A percentile compares a stretch with the other conserved stretches of the same genome.
These are phyloP conservation scores for Albizia julibrissin DNA, from an alignment of 306 rosid species.

Conservation along the genomic window DNA sequence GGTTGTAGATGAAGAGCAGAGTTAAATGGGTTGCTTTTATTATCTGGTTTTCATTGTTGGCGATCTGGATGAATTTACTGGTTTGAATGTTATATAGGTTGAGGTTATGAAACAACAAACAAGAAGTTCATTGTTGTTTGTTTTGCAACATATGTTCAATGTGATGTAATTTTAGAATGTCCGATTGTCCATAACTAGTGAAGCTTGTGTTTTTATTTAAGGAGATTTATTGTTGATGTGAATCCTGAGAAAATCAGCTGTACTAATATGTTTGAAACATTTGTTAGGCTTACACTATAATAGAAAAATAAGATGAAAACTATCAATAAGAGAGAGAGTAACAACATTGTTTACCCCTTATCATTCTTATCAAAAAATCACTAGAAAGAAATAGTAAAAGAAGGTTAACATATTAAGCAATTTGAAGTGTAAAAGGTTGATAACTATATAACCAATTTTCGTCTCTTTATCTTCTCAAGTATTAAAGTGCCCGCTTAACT, in stretches of 20 bases:
- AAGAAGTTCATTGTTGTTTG: background rate
- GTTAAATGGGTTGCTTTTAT: slow-evolving; percentile 34
- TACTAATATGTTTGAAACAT: background rate
- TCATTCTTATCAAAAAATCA: background rate
- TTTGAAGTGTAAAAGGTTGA: background rate
- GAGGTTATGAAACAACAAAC: slow-evolving; percentile 9
- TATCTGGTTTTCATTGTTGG: slow-evolving; percentile 26
- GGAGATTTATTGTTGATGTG: background rate
- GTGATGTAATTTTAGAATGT: background rate
- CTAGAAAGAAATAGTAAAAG: background rate
- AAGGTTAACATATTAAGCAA: background rate
- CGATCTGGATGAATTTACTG: background rate
- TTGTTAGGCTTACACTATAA: background rate
- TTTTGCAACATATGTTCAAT: background rate
- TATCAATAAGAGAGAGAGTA: background rate
- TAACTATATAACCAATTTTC: background rate
- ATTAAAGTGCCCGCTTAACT: background rate
- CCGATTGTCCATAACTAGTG: background rate
- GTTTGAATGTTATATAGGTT: background rate
- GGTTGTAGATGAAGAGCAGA: slow-evolving; percentile 53
- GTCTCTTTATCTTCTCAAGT: background rate
- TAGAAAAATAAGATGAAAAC: background rate
- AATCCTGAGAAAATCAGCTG: background rate
- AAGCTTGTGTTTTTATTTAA: background rate
- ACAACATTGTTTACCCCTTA: background rate